These are phyloP conservation scores for Pythium coloratum DNA, from an alignment of 352 stramenopile genomes.

Conservation along the genomic window DNA sequence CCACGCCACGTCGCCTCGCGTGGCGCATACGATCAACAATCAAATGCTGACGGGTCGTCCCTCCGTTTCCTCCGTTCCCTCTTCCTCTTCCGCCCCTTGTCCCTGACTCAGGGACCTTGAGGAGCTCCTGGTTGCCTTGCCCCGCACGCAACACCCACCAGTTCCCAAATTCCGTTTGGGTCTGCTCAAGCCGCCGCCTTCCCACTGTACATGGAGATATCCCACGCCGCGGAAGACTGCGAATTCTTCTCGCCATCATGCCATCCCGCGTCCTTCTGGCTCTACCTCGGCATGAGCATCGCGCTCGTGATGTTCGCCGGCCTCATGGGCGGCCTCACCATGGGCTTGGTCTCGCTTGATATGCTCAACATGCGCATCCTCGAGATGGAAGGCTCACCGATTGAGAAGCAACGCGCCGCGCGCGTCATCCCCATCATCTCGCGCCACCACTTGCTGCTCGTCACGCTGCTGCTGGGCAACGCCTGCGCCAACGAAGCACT, in stretches of 20 bases:
- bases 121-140: no score
- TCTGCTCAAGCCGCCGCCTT: background rate
- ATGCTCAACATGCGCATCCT: slow-evolving; percentile 83
- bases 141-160: background rate
- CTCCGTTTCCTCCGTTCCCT: background rate
- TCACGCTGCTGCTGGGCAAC: slow-evolving; percentile 95
- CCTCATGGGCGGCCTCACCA: slow-evolving; percentile 75
- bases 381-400: slow-evolving; percentile 64
- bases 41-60: background rate
- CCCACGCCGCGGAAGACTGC: slow-evolving; percentile 24
- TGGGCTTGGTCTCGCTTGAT: slow-evolving; percentile 73
- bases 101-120: no score
- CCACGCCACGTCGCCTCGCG: background rate
- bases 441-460: slow-evolving; percentile 92
- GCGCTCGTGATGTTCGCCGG: slow-evolving; percentile 53
- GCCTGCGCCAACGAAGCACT: slow-evolving; percentile 93
- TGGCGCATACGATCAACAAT: background rate
- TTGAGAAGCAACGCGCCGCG: slow-evolving; percentile 74
- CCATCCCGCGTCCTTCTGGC: slow-evolving; percentile 62
- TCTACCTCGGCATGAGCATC: slow-evolving; percentile 46
- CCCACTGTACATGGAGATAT: background rate
- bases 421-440: slow-evolving; percentile 88
- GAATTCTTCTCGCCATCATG: slow-evolving; percentile 69
- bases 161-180: background rate
- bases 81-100: no score